phyloP scores from a whole-genome alignment of 2,329 filamentous ascomycete species.

The Chrysoporthe deuterocubensis region DNA sequence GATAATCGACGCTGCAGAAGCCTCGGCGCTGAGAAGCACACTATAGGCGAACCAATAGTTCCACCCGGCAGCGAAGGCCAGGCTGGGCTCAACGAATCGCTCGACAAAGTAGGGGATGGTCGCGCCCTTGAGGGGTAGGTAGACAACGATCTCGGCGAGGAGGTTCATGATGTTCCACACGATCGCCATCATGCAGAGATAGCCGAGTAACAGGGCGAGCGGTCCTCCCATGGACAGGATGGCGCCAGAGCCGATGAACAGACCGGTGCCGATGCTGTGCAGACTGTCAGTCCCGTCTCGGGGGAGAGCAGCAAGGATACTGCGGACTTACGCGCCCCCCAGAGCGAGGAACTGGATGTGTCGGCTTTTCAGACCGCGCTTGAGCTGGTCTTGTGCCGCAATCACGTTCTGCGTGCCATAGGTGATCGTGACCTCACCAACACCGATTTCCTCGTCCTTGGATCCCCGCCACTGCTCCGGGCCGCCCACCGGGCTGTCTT shows the following conservation, averaged over 20 bases:
- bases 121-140: constrained; percentile 75
- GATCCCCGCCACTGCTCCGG: constrained; percentile 13
- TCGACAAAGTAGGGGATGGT: constrained; percentile 75
- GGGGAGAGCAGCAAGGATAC: neutral
- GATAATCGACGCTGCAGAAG: constrained; percentile 48
- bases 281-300: neutral
- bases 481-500: constrained; percentile 9
- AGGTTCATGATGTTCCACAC: constrained; percentile 77
- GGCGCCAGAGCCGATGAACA: constrained; percentile 70
- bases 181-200: constrained; percentile 70
- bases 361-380: constrained; percentile 29
- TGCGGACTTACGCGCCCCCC: constrained; percentile 25
- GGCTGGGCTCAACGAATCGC: constrained; percentile 68
- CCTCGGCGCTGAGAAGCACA: constrained; percentile 51
- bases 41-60: constrained; percentile 54
- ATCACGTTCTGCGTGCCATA: constrained; percentile 24
- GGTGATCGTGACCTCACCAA: constrained; percentile 22
- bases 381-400: constrained; percentile 26
- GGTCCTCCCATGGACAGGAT: constrained; percentile 68
- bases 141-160: constrained; percentile 75
- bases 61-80: constrained; percentile 61
- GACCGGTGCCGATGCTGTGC: constrained; percentile 72
- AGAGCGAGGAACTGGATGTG: constrained; percentile 30
- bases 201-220: constrained; percentile 69
- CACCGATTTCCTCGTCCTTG: constrained; percentile 22